Conservation (phyloP, 108 stramenopile species). For the Epipyxis sp. region DNA sequence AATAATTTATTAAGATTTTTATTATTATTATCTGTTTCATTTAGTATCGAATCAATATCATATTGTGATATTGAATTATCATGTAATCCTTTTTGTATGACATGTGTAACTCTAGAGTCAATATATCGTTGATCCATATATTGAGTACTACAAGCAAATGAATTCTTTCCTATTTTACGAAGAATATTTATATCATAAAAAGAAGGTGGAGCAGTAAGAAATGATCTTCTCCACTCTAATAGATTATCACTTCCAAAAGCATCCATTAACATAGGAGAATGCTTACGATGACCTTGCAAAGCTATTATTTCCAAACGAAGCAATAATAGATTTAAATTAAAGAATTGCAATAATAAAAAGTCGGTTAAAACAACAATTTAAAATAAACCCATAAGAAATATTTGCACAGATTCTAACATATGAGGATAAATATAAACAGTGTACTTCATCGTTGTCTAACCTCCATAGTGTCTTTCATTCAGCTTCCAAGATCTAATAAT, state of each 20-base stretch:
- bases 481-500: constrained; percentile 74
- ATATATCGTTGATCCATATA: background rate
- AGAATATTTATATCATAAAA: background rate
- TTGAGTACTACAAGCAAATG: background rate
- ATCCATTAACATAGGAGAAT: constrained; percentile 34
- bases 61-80: too few relatives aligned
- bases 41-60: too few relatives aligned
- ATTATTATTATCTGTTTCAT: too few relatives aligned
- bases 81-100: too few relatives aligned
- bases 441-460: background rate
- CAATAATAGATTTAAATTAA: too few relatives aligned
- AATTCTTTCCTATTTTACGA: background rate
- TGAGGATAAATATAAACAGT: background rate
- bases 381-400: too few relatives aligned
- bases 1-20: too few relatives aligned
- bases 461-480: constrained; percentile 76
- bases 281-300: constrained; percentile 45
- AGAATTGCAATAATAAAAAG: too few relatives aligned
- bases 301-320: background rate
- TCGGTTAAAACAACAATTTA: too few relatives aligned
- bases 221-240: constrained; percentile 6
- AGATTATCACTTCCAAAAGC: constrained; percentile 32
- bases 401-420: background rate
- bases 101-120: too few relatives aligned
- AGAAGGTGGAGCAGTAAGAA: background rate